Conservation (phyloP, 1,139 yeast species). For the Hemisphaericaspora xylanilytica region DNA sequence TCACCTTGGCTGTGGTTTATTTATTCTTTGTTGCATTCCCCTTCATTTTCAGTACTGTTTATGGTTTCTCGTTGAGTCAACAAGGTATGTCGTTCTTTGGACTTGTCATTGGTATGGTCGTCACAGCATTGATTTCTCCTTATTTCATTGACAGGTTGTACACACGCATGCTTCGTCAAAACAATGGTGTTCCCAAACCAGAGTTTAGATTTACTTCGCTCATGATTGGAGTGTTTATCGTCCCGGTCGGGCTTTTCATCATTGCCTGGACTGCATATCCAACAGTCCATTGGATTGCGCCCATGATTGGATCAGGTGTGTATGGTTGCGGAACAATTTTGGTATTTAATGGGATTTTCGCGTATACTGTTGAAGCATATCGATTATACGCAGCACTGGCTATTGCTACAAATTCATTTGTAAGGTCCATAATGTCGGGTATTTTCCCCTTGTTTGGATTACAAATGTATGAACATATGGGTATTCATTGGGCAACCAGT, state of each 20-base stretch:
- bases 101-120: slow-evolving; percentile 45
- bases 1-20: slow-evolving; percentile 58
- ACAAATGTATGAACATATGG: slow-evolving; percentile 35
- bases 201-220: slow-evolving; percentile 39
- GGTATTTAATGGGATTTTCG: slow-evolving; percentile 40
- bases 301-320: slow-evolving; percentile 36
- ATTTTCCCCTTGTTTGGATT: slow-evolving; percentile 39
- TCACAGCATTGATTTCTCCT: slow-evolving; percentile 25
- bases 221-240: slow-evolving; percentile 33
- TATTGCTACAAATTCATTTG: slow-evolving; percentile 40
- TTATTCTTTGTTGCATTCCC: slow-evolving; percentile 66
- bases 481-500: slow-evolving; percentile 43
- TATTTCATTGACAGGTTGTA: slow-evolving; percentile 23
- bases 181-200: slow-evolving; percentile 34
- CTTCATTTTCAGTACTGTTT: slow-evolving; percentile 48
- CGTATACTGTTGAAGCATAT: slow-evolving; percentile 42
- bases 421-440: slow-evolving; percentile 38
- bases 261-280: slow-evolving; percentile 42
- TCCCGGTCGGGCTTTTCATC: slow-evolving; percentile 38
- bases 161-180: slow-evolving; percentile 20
- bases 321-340: slow-evolving; percentile 39
- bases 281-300: slow-evolving; percentile 41
- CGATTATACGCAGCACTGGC: slow-evolving; percentile 41
- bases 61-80: slow-evolving; percentile 34
- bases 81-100: slow-evolving; percentile 56